Conservation (phyloP, 2,329 filamentous ascomycete species). For the Alternaria gaisen region DNA sequence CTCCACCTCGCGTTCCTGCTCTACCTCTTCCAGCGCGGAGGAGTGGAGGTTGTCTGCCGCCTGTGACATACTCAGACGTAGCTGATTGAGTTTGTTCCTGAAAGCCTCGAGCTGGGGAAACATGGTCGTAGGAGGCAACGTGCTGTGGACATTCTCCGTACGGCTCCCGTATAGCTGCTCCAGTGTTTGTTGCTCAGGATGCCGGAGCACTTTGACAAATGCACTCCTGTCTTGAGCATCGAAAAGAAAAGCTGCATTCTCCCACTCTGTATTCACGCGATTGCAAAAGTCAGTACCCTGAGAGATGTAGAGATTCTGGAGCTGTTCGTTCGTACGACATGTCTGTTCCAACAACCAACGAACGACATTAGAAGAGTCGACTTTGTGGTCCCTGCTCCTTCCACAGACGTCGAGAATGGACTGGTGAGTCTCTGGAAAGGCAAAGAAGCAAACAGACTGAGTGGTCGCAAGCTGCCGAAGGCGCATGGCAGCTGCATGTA, state of each 20-base stretch:
- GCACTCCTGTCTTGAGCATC: conserved; percentile 43
- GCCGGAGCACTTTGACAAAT: conserved; percentile 57
- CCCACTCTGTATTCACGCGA: conserved; percentile 58
- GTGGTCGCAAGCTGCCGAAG: conserved; percentile 64
- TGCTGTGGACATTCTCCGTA: no score
- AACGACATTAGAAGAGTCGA: conserved; percentile 47
- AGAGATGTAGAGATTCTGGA: conserved; percentile 60
- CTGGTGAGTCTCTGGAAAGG: conserved; percentile 66
- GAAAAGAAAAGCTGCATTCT: conserved; percentile 53
- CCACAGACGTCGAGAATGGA: conserved; percentile 64
- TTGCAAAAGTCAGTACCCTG: conserved; percentile 70
- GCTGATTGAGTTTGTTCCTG: no score
- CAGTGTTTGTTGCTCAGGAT: conserved; percentile 65
- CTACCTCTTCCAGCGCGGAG: conserved; percentile 65
- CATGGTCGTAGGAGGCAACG: no score
- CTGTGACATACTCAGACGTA: conserved; percentile 36
- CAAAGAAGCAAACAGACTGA: conserved; percentile 62
- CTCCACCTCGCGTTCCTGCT: conserved; percentile 66
- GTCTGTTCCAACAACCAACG: conserved; percentile 71
- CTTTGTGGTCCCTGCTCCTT: conserved; percentile 18
- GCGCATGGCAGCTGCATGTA: conserved; percentile 66
- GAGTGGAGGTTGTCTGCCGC: conserved; percentile 35
- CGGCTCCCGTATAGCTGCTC: conserved; percentile 47
- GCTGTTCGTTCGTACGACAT: conserved; percentile 64
- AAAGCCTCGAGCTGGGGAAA: no score